Percentiles rank a stretch among this genome's conserved stretches.
These are phyloP conservation scores for Pseudogymnoascus sp. DNA, from an alignment of 2,329 filamentous ascomycete genomes.

Conservation along the genomic window DNA sequence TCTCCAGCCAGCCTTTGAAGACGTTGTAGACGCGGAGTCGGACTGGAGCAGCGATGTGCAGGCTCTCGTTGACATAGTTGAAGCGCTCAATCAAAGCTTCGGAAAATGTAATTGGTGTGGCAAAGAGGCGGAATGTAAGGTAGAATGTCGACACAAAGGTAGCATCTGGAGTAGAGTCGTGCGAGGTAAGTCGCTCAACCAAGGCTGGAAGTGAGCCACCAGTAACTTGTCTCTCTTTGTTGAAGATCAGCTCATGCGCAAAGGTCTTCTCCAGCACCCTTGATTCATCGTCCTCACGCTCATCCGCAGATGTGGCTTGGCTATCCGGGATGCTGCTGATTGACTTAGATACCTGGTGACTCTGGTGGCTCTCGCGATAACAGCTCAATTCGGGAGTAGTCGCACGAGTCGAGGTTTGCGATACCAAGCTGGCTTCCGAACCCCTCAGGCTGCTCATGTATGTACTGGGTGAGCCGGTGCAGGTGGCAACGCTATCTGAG, in stretches of 20 bases:
- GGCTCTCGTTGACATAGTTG: slow-evolving; percentile 77
- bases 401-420: slow-evolving; percentile 75
- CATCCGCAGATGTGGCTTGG: slow-evolving; percentile 58
- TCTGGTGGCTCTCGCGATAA: slow-evolving; percentile 15
- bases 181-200: slow-evolving; percentile 88
- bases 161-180: slow-evolving; percentile 85
- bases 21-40: slow-evolving; percentile 89
- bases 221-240: slow-evolving; percentile 90
- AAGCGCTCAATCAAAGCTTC: slow-evolving; percentile 82
- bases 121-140: slow-evolving; percentile 90
- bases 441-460: slow-evolving; percentile 64
- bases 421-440: slow-evolving; percentile 72
- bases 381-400: slow-evolving; percentile 65
- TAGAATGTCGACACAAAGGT: slow-evolving; percentile 93
- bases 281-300: slow-evolving; percentile 69
- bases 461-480: slow-evolving; percentile 69
- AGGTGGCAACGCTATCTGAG: slow-evolving; percentile 64
- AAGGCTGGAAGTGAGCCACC: slow-evolving; percentile 84
- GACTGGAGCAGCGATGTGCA: slow-evolving; percentile 68
- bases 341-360: slow-evolving; percentile 51
- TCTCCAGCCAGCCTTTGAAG: slow-evolving; percentile 96
- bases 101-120: slow-evolving; percentile 69
- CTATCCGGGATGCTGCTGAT: slow-evolving; percentile 61
- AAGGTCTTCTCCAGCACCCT: slow-evolving; percentile 86
- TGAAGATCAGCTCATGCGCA: slow-evolving; percentile 83